phyloP scores from a whole-genome alignment of 371 early-diverging fungal genomes.

The Mortierella sp. region DNA sequence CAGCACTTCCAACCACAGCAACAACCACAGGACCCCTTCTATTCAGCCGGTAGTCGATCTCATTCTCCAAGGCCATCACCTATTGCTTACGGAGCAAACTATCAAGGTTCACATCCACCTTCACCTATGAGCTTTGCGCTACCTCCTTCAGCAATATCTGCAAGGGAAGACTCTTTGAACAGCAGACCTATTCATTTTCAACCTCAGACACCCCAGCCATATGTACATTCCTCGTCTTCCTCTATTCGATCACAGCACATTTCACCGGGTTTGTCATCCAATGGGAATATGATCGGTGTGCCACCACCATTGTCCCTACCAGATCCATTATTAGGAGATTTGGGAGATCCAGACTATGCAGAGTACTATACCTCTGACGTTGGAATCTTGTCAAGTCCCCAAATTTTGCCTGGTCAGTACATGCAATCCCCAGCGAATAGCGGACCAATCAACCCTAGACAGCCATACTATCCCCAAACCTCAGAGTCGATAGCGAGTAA shows the following conservation, averaged over 20 bases:
- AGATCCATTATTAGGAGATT: conserved; percentile 49
- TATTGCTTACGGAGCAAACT: conserved; percentile 14
- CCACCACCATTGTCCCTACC: conserved; percentile 46
- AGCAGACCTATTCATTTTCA: conserved; percentile 20
- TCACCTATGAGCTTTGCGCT: conserved; percentile 38
- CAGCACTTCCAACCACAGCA: conserved; percentile 35
- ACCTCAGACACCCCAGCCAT: conserved; percentile 14
- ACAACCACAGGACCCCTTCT: conserved; percentile 32
- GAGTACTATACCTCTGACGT: conserved; percentile 53
- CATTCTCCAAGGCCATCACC: conserved; percentile 35
- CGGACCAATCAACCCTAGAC: conserved; percentile 6
- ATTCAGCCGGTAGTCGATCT: neutral
- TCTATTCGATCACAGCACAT: conserved; percentile 41
- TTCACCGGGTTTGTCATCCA: conserved; percentile 34
- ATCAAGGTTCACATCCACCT: conserved; percentile 24
- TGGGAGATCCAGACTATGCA: conserved; percentile 53
- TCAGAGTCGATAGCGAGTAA: conserved; percentile 2
- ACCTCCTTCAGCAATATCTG: conserved; percentile 46
- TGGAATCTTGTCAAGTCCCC: conserved; percentile 34
- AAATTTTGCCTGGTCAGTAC: conserved; percentile 16
- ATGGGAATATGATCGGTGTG: neutral
- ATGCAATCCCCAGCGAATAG: conserved; percentile 27
- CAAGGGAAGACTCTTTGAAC: conserved; percentile 36
- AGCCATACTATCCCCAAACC: conserved; percentile 1
- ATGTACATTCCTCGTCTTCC: conserved; percentile 10